A percentile compares a stretch with the other conserved stretches of the same genome.
These are phyloP conservation scores for Aspergillus biplanus DNA, from an alignment of 495 filamentous ascomycete genomes.

Conservation along the genomic window DNA sequence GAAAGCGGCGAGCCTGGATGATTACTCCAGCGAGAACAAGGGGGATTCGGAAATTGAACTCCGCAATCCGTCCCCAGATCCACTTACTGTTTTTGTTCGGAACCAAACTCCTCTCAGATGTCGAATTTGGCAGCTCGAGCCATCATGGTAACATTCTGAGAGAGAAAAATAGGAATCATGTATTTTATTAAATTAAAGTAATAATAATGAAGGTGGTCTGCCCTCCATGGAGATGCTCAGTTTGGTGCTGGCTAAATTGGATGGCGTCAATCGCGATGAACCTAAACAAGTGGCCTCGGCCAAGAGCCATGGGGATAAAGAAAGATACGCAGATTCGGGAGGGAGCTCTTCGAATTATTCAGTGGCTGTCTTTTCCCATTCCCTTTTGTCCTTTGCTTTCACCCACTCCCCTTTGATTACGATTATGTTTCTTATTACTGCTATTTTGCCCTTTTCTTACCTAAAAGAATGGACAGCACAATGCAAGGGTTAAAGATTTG, in stretches of 20 bases:
- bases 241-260: constrained; percentile 5
- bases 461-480: constrained; percentile 11
- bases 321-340: constrained; percentile 35
- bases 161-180: constrained; percentile 1
- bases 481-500: constrained; percentile 17
- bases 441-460: not conserved
- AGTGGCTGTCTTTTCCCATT: not conserved
- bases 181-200: not conserved
- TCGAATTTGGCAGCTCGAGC: constrained; percentile 8
- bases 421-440: not conserved
- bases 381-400: not conserved
- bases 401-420: not conserved
- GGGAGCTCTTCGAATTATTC: constrained; percentile 6
- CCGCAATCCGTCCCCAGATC: constrained; percentile 27
- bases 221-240: not conserved
- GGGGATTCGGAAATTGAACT: constrained; percentile 25
- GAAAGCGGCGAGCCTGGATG: constrained; percentile 8
- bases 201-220: not conserved
- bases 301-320: constrained; percentile 28
- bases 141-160: not conserved
- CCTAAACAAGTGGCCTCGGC: not conserved
- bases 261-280: not conserved
- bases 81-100: constrained; percentile 17
- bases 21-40: constrained; percentile 6
- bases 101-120: constrained; percentile 6